phyloP scores from a whole-genome alignment of 2,329 filamentous ascomycete species.

The Colletotrichum spaethianum region DNA sequence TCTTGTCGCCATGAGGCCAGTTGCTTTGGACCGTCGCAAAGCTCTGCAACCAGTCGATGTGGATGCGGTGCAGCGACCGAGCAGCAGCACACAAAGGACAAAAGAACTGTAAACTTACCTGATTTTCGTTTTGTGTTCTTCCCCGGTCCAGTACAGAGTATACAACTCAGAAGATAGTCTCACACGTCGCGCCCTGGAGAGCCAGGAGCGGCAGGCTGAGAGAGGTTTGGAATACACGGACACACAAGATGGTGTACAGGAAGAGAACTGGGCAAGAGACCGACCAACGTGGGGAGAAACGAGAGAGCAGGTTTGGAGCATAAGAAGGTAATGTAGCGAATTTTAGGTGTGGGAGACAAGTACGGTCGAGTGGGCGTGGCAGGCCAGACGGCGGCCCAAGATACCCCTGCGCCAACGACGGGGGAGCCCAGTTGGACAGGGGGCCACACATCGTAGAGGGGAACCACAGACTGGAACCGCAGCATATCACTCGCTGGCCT shows the following conservation, averaged over 20 bases:
- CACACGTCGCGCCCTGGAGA: conserved; percentile 62
- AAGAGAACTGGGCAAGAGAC: conserved; percentile 49
- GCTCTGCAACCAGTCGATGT: conserved; percentile 10
- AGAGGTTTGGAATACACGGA: conserved; percentile 48
- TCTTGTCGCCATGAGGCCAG: conserved; percentile 20
- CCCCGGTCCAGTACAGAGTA: conserved; percentile 28
- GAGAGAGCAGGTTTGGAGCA: conserved; percentile 30
- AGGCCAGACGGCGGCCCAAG: conserved; percentile 41
- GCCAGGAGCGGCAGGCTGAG: conserved; percentile 60
- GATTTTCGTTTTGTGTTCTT: conserved; percentile 19
- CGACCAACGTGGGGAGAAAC: conserved; percentile 39
- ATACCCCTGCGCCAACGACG: conserved; percentile 39
- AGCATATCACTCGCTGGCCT: conserved; percentile 33
- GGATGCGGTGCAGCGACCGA: not conserved
- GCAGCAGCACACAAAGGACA: not conserved
- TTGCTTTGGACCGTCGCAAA: conserved; percentile 9
- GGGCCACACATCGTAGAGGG: conserved; percentile 23
- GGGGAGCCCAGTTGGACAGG: conserved; percentile 15
- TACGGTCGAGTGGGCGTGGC: conserved; percentile 34
- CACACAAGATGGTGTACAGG: conserved; percentile 46
- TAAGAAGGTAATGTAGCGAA: conserved; percentile 40
- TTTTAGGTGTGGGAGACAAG: conserved; percentile 37
- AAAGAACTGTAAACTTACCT: conserved; percentile 30
- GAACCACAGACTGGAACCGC: conserved; percentile 32
- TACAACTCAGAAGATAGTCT: conserved; percentile 42